Percentiles rank a stretch among this genome's conserved stretches.
Evolutionary conservation across 2,329 filamentous ascomycete genomes (phyloP).

Genomic region (Paraconiothyrium sp.): DNA sequence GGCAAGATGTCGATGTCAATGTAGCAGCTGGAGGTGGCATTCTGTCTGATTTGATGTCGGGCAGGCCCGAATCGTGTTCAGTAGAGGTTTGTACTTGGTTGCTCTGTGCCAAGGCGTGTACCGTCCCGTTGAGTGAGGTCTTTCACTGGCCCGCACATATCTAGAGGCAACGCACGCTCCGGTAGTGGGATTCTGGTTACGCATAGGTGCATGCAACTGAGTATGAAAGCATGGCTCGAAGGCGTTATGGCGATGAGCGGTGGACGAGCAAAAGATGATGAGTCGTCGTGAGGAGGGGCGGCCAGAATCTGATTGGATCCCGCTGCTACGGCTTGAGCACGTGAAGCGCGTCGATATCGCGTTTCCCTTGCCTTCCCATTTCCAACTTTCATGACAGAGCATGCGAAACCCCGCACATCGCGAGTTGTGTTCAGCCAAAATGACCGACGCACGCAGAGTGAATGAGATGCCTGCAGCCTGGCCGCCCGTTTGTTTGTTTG

Average conservation of each 20-base stretch:
- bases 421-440: background rate
- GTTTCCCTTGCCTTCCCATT: background rate
- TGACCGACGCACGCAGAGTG: background rate
- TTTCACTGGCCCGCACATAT: background rate
- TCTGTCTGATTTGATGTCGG: too few relatives aligned
- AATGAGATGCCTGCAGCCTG: background rate
- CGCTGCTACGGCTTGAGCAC: background rate
- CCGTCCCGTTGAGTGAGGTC: background rate
- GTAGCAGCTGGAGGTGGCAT: too few relatives aligned
- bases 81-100: background rate
- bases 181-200: background rate
- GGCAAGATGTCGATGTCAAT: too few relatives aligned
- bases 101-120: too few relatives aligned
- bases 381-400: background rate
- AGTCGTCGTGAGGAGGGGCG: background rate
- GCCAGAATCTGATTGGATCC: background rate
- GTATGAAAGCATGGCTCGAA: background rate
- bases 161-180: background rate
- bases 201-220: background rate
- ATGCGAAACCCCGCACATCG: background rate
- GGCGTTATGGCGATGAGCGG: background rate
- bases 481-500: background rate
- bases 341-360: slow-evolving; percentile 7
- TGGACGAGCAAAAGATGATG: background rate
- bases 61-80: too few relatives aligned